These are phyloP conservation scores for Zygosaccharomyces bisporus DNA, from an alignment of 805 yeast genomes.

Conservation along the genomic window DNA sequence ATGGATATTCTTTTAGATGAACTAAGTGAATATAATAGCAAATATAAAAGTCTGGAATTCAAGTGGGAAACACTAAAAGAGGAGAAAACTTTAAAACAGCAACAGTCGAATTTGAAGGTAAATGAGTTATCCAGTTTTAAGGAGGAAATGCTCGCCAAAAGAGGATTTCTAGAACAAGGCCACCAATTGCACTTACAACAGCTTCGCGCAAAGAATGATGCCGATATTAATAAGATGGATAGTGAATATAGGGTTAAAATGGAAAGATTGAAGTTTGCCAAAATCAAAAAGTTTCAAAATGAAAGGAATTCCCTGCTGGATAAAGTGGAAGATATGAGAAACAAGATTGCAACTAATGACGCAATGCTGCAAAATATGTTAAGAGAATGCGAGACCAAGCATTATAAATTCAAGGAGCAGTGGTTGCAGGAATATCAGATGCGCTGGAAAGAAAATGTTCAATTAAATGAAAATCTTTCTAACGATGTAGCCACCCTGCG, in stretches of 20 bases:
- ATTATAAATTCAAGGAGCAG: constrained; percentile 20
- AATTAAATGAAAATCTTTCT: constrained; percentile 26
- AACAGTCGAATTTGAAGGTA: constrained; percentile 32
- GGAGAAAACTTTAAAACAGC: constrained; percentile 26
- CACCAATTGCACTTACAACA: constrained; percentile 37
- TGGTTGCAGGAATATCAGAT: constrained; percentile 29
- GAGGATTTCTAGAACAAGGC: constrained; percentile 26
- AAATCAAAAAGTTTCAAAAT: constrained; percentile 33
- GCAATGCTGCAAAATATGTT: constrained; percentile 16
- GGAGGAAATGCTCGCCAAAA: constrained; percentile 28
- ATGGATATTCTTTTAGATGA: constrained; percentile 28
- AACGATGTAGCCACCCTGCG: constrained; percentile 27
- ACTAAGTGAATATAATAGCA: constrained; percentile 18
- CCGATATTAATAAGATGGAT: constrained; percentile 36
- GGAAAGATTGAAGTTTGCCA: constrained; percentile 38
- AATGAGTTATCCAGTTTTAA: constrained; percentile 34
- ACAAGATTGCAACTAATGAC: constrained; percentile 25
- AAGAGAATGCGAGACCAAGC: constrained; percentile 20
- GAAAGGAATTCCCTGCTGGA: constrained; percentile 29
- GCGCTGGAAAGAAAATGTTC: constrained; percentile 31
- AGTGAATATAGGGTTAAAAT: constrained; percentile 38
- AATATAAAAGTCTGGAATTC: constrained; percentile 23
- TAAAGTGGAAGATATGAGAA: constrained; percentile 34
- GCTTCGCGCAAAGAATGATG: constrained; percentile 37
- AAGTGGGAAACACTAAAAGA: constrained; percentile 30